Evolutionary conservation across 2,329 filamentous ascomycete genomes (phyloP).

Genomic region (Colletotrichum destructivum): DNA sequence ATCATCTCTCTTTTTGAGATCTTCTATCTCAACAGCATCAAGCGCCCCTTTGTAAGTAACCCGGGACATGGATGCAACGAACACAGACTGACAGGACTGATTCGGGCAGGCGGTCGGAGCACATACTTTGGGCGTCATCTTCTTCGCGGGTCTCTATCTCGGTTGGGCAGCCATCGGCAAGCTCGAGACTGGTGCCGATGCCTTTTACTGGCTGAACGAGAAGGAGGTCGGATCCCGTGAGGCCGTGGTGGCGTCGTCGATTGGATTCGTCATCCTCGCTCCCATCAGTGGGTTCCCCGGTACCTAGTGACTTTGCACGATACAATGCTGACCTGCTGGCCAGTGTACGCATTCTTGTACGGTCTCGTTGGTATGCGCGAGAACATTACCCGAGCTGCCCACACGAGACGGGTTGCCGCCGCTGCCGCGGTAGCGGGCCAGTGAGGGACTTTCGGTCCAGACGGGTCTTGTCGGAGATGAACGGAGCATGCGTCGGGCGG

Average conservation of each 20-base stretch:
- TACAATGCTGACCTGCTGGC: conserved; percentile 22
- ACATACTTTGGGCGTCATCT: conserved; percentile 59
- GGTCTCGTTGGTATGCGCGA: conserved; percentile 66
- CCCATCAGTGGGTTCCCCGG: conserved; percentile 59
- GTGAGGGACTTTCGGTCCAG: conserved; percentile 42
- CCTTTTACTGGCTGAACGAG: conserved; percentile 68
- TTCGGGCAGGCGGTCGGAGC: conserved; percentile 58
- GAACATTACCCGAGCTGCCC: conserved; percentile 46
- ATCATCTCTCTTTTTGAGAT: conserved; percentile 62
- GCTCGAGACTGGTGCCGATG: conserved; percentile 59
- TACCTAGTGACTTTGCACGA: conserved; percentile 17
- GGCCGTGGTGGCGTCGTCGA: conserved; percentile 60
- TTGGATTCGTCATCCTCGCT: conserved; percentile 61
- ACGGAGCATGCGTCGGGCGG: conserved; percentile 38
- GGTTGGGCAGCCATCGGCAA: conserved; percentile 65
- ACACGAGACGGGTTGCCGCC: conserved; percentile 38
- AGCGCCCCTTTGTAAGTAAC: conserved; percentile 61
- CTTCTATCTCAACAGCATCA: conserved; percentile 67
- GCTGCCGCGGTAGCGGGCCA: conserved; percentile 38
- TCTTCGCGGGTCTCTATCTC: conserved; percentile 61
- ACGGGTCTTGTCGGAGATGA: conserved; percentile 42
- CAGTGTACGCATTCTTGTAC: conserved; percentile 65
- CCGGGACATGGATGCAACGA: background rate
- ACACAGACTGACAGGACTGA: conserved; percentile 39
- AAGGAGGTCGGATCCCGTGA: conserved; percentile 59